phyloP scores from a whole-genome alignment of 352 stramenopile genomes.

The Phytophthora fragariaefolia region DNA sequence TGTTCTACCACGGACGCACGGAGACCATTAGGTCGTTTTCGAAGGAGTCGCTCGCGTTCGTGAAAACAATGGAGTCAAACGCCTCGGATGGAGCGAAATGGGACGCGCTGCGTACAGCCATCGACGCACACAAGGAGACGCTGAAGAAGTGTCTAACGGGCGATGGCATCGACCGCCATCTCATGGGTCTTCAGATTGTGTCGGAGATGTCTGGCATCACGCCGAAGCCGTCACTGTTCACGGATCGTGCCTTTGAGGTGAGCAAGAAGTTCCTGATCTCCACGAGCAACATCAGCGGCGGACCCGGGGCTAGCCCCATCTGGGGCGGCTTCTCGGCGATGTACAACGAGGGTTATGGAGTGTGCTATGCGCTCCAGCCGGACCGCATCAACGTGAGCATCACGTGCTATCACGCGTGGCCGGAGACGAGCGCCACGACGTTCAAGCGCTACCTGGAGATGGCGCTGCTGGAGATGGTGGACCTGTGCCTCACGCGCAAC shows the following conservation, averaged over 20 bases:
- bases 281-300: slow-evolving; percentile 95
- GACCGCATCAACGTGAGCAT: slow-evolving; percentile 97
- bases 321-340: slow-evolving; percentile 97
- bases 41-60: slow-evolving; percentile 90
- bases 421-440: slow-evolving; percentile 77
- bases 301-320: slow-evolving; percentile 93
- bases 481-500: slow-evolving; percentile 90
- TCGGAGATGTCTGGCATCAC: slow-evolving; percentile 91
- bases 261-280: slow-evolving; percentile 96
- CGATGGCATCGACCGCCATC: slow-evolving; percentile 94
- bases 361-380: slow-evolving; percentile 96
- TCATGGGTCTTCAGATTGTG: slow-evolving; percentile 96
- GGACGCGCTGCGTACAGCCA: slow-evolving; percentile 89
- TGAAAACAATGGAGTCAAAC: slow-evolving; percentile 89
- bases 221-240: slow-evolving; percentile 92
- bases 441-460: slow-evolving; percentile 94
- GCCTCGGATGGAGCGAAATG: slow-evolving; percentile 76
- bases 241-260: slow-evolving; percentile 92
- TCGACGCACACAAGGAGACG: slow-evolving; percentile 92
- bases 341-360: slow-evolving; percentile 94
- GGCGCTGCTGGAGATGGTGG: slow-evolving; percentile 95
- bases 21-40: slow-evolving; percentile 92
- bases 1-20: slow-evolving; percentile 97
- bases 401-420: slow-evolving; percentile 87
- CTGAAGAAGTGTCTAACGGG: slow-evolving; percentile 86